Evolutionary conservation across 306 rosid species (phyloP), one percentile per base, ranked within the genome.

Genomic region (Glycyrrhiza uralensis): DNA sequence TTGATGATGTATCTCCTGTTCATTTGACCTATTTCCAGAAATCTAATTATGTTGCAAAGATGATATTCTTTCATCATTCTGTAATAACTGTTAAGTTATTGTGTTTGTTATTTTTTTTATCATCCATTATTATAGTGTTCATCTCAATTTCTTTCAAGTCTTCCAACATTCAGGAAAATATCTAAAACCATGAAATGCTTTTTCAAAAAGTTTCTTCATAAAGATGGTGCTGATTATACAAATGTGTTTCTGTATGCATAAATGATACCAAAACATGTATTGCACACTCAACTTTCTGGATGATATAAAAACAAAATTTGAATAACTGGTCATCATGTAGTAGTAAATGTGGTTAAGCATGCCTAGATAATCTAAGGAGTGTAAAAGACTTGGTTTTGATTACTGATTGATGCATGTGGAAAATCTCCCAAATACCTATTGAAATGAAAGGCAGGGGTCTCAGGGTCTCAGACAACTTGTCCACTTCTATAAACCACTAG

Each of bases 81-180:
- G 17, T 46, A 22, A 52, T 32, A 29, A 14, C 45, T 51, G 8
- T 49, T 6, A 38, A 58, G 14, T 60, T 50, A 19, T 11, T 11
- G 7, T 63, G 7, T 51, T 50, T 46, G 18, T 47, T 36, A 6
- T 36, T 23, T 26, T 26, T 50, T 11, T 60, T 18, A 7, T 19
- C 22, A 12, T 65, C 6, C 35, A 29, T 59, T 64, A 24, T 46
- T 30, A 11, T 50, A 35, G 46, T 77, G 19, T 38, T 71, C 4
- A 12, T 44, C 42, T 35, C 19, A 19, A 15, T 63, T 42, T 30
- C 24, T 8, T 4, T 11, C 7, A 18, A 45, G 46, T 22, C 60
- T 32, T 67, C 67, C 49, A 49, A 20, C 49, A 20, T 41, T 51
- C 60, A 14, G 39, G n/a, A 74, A 74, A 50, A 67, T 67, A 59